Base-by-base conservation (phyloP, 805 yeast genomes). In the Wickerhamomyces alni region DNA sequence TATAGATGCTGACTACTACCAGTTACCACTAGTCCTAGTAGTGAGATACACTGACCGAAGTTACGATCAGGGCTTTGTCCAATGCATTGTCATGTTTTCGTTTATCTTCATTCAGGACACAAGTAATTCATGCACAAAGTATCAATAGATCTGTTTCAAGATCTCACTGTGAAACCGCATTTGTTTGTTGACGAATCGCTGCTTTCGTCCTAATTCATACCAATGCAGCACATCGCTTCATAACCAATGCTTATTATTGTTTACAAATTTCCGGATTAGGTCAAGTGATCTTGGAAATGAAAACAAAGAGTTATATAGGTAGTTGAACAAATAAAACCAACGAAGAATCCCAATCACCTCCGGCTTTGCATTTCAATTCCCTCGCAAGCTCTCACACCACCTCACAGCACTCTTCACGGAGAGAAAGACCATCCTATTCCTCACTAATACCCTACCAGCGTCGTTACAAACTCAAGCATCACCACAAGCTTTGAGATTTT, bases 181-280 rank as follows among this genome's bases (percentile, higher is more conserved):
- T 26, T 10, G 21, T 41, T 44, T 41, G 37, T 35, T 36, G 36
- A 11, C 35, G 26, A 38, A 33, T 30, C 30, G 45, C 37, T 37
- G 27, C 33, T 37, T 37, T 33, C 12, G 26, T 33, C 32, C 5
- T 8, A 18, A 15, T 2, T 8, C 15, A 8, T 7, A 7, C 9
- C 17, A 4, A 7, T 8, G 5, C 8, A 28, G 13, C 5, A 7
- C 31, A 15, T n/a, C 18, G 31, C 31, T 28, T 28, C 31, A 16
- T 28, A 18, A 22, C 25, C 40, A 29, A 45, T 35, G 52, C 46
- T 27, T 16, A 43, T 22, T 45, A 46, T 50, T 54, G 45, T 55
- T 54, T 48, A 55, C 58, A 34, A 36, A 39, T 51, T 54, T 28
- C 58, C 54, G 17, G 15, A 40, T 51, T 33, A 16, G 47, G 52